Evolutionary conservation across 352 stramenopile genomes (phyloP), one percentile per base, ranked within the genome.

Genomic region (Phytophthora citricola): DNA sequence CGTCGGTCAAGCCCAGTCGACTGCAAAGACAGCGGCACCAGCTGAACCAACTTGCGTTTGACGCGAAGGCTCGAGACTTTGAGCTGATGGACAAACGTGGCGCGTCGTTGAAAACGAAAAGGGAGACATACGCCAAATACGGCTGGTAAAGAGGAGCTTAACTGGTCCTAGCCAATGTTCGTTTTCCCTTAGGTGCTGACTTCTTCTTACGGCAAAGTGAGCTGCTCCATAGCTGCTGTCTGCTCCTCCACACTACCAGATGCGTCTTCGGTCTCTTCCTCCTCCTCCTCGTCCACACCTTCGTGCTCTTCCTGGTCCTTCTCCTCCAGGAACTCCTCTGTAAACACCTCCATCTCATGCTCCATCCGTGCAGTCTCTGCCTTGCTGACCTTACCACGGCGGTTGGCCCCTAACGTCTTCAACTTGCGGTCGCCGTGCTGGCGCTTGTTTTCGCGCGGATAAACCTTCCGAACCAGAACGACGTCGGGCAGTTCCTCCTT

Each of bases 91-190:
- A 93, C 48, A 79, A 79, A 43, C 87, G 88, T 58, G 66, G 79
- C n/a, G 59, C 71, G 14, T 67, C 77, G 15, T 69, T 91, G 66
- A 92, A 91, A 60, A 92, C 85, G 29, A 93, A 92, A 58, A 69
- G 72, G 7, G 85, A 93, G 44, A 93, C 85, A 5, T 83, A 91
- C 61, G 85, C 85, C 56, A 93, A 93, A 73, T 93, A 93, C 52
- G 85, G 83, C 0, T 93, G 85, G 85, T 93, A 29, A 44, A 4
- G 36, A 6, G 4, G 32, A 59, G 47, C 29, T 52, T 40, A 49
- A 17, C 32, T 53, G 26, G 26, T 48, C 14, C 12, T 60, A 49
- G 20, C 26, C 32, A 44, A 49, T 41, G 15, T 44, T 0, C 38
- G 11, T 39, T 39, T 46, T 45, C 29, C 29, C 32, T 22, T 54